Evolutionary conservation across 495 filamentous ascomycete species (phyloP).

Genomic region (Podospora australis): DNA sequence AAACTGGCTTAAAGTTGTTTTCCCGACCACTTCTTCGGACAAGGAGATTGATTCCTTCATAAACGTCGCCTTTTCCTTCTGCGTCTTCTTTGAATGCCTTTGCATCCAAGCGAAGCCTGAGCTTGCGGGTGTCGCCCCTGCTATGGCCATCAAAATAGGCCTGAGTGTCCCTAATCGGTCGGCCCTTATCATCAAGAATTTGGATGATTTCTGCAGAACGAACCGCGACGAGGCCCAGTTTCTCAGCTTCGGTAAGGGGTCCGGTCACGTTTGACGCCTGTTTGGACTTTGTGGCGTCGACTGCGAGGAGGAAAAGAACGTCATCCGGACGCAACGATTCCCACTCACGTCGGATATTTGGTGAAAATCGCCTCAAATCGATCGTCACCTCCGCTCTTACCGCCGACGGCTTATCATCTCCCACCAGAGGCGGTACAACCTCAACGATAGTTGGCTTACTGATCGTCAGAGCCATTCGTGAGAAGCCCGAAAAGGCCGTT

Average conservation of each 20-base stretch:
- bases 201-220: conserved; percentile 84
- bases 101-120: conserved; percentile 79
- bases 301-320: conserved; percentile 78
- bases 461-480: conserved; percentile 85
- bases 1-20: conserved; percentile 94
- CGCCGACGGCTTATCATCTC: conserved; percentile 73
- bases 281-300: conserved; percentile 52
- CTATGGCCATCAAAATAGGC: conserved; percentile 38
- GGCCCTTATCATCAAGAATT: conserved; percentile 81
- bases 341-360: conserved; percentile 78
- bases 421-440: conserved; percentile 76
- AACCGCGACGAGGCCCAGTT: conserved; percentile 59
- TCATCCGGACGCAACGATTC: conserved; percentile 84
- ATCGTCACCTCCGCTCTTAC: conserved; percentile 85
- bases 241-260: conserved; percentile 46
- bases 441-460: conserved; percentile 83
- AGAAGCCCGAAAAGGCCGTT: conserved; percentile 75
- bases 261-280: conserved; percentile 50
- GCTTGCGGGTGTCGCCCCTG: conserved; percentile 50
- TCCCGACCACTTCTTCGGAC: conserved; percentile 79
- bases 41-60: conserved; percentile 80
- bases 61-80: conserved; percentile 70
- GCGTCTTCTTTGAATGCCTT: conserved; percentile 73
- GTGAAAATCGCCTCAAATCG: conserved; percentile 71
- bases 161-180: conserved; percentile 56